Base-by-base conservation (phyloP, 805 yeast species). In the Huiozyma sinensis region DNA sequence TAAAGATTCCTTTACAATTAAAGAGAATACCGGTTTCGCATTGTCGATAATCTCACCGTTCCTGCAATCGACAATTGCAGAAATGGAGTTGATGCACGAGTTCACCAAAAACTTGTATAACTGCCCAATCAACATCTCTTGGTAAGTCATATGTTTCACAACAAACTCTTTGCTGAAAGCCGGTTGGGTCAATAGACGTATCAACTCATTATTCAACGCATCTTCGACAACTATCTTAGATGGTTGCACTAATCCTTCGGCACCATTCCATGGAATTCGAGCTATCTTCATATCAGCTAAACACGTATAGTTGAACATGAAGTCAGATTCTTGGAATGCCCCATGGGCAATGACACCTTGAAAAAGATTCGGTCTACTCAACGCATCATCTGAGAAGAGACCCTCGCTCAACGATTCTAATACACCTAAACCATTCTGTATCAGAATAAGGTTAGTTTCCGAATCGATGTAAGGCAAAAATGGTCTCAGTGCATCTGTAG, bases 351-450 rank as follows among this genome's bases (percentile, higher is more conserved):
- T 82, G 27, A 89, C 79, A 43, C 89, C 96, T 55, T 79, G 83
- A 54, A 71, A 79, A 9, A 89, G 53, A 6, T 66, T 68, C 3
- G 97, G 95, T 39, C 58, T 51, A 43, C 77, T 61, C 0, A 33
- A 36, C 10, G 46, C 37, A 0, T 52, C 52, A 1, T 62, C 54
- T 0, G 81, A 78, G 82, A 92, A 84, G 4, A 78, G 63, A 24
- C 64, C 56, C 3, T 67, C 64, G 11, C 68, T 64, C 32, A 88
- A 57, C 36, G 71, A 69, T 8, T 83, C 83, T 6, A 75, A 66
- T 24, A 83, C 79, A 7, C 97, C 97, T 69, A 88, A 71, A 1
- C 98, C 98, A 60, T 92, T 92, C 53, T 92, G 97, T 6, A 90
- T 63, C 24, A 92, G 62, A 34, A 90, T 55, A 9, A 89, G 64